Base-by-base conservation (phyloP, 306 rosid genomes). In the Gleditsia sinensis region DNA sequence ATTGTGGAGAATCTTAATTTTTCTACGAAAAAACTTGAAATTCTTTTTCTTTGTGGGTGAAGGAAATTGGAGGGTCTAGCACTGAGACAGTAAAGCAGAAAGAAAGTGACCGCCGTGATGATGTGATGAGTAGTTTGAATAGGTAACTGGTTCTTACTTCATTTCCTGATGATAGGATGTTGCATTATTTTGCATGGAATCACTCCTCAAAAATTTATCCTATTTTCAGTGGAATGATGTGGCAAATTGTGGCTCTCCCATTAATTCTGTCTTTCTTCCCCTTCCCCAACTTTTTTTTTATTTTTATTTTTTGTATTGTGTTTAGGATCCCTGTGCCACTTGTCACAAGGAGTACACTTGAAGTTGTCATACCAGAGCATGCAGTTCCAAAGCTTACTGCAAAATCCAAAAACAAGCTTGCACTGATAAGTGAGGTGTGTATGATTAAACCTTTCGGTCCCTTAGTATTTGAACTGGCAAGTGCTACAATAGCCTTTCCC, bases 331-430 rank as follows among this genome's bases (percentile, higher is more conserved):
- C 92, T 16, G 90, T 95, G 67, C 90, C 99, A 0, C 99, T 95
- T 33, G 97, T 95, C 72, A 92, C 99, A 40, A 83, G 97, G 81
- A 95, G 99, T 68, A 95, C 88, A 71, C 92, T 95, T 49, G 98
- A 95, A 89, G 98, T 95, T 66, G 96, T 86, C 57, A 78, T 95
- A 87, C 99, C 99, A 2, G 97, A 90, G 39, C 83, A 84, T 62
- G 99, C 99, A 43, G 91, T 87, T 81, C 88, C 96, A 9, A 92
- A 95, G 89, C 99, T 95, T 71, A 79, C 86, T 67, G 91, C 91
- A 55, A 92, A 87, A 78, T 92, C 97, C 19, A 95, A 85, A 85
- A 95, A 86, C 96, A 95, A 86, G 92, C 99, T 95, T 75, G 88
- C 85, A 30, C 97, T 86, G 79, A 92, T 95, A 80, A 95, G 99